These are phyloP conservation scores for Sugiyamaella castrensis DNA, from an alignment of 1,139 yeast genomes.

Conservation along the genomic window DNA sequence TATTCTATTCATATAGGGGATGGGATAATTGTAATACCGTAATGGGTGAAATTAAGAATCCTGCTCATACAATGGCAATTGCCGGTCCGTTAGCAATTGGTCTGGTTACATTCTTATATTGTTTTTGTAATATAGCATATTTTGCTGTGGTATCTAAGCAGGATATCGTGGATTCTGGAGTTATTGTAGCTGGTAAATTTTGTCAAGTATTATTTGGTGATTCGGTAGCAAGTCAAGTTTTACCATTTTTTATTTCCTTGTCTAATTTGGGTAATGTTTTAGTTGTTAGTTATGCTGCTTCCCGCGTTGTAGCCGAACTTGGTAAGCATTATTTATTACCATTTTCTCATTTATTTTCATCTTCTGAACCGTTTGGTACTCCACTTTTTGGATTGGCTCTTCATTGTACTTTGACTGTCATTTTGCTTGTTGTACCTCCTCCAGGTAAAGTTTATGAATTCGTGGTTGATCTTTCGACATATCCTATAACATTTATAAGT, in stretches of 20 bases:
- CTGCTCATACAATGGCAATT: constrained; percentile 60
- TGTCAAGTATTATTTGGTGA: constrained; percentile 69
- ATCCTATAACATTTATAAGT: constrained; percentile 68
- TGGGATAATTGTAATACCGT: constrained; percentile 80
- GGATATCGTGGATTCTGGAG: constrained; percentile 60
- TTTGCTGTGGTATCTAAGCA: constrained; percentile 74
- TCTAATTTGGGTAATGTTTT: constrained; percentile 75
- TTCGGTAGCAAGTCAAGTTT: constrained; percentile 51
- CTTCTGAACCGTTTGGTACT: constrained; percentile 51
- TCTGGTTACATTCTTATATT: constrained; percentile 57
- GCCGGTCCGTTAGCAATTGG: constrained; percentile 72
- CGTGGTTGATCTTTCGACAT: constrained; percentile 68
- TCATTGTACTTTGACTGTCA: constrained; percentile 50
- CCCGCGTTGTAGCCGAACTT: constrained; percentile 67
- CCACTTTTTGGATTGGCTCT: constrained; percentile 52
- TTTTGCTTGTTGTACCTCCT: constrained; percentile 60
- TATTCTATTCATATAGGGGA: constrained; percentile 58
- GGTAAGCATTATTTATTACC: constrained; percentile 75
- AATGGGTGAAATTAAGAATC: constrained; percentile 71
- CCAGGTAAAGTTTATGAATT: constrained; percentile 79
- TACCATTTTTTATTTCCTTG: constrained; percentile 66
- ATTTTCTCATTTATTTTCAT: constrained; percentile 53
- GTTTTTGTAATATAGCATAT: constrained; percentile 68
- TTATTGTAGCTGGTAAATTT: constrained; percentile 71
- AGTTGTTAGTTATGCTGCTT: constrained; percentile 73